A percentile compares a stretch with the other conserved stretches of the same genome.
Evolutionary conservation across 495 filamentous ascomycete genomes (phyloP).

Genomic region (Tetracladium setigerum): DNA sequence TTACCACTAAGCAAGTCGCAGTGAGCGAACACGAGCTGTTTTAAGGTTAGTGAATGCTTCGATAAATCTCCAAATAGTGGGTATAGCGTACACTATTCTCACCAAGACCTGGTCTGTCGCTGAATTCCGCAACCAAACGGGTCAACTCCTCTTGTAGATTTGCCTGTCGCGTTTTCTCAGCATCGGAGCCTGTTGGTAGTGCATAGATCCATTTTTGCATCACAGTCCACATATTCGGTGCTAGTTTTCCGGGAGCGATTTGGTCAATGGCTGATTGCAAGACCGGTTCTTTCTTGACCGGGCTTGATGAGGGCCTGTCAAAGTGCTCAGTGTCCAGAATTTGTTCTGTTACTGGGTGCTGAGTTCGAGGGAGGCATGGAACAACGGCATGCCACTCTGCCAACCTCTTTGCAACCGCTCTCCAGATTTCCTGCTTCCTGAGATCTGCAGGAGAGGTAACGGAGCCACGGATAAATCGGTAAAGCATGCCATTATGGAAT

Average conservation of each 20-base stretch:
- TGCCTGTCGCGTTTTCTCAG: conserved; percentile 56
- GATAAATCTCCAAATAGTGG: not conserved
- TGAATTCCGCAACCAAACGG: conserved; percentile 57
- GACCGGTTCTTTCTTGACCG: conserved; percentile 28
- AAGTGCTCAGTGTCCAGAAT: conserved; percentile 28
- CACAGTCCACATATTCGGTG: conserved; percentile 84
- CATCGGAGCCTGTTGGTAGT: conserved; percentile 61
- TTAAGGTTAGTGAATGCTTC: conserved; percentile 1
- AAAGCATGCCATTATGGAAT: conserved; percentile 94
- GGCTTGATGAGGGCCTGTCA: conserved; percentile 12
- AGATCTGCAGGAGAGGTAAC: conserved; percentile 76
- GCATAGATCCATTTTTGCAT: conserved; percentile 94
- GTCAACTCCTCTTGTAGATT: conserved; percentile 68
- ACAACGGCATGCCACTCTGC: conserved; percentile 91
- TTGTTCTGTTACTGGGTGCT: conserved; percentile 15
- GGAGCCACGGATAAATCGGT: conserved; percentile 77
- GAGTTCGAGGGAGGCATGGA: conserved; percentile 41
- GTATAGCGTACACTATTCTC: conserved; percentile 55
- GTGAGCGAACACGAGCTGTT: conserved; percentile 82
- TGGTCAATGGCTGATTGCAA: conserved; percentile 38
- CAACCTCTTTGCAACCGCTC: conserved; percentile 71
- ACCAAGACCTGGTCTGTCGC: conserved; percentile 65
- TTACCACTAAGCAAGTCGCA: conserved; percentile 94
- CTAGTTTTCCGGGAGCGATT: conserved; percentile 52
- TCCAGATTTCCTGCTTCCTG: conserved; percentile 61